Conservation (phyloP, 2,329 filamentous ascomycete genomes). For the Penicillium sp. region DNA sequence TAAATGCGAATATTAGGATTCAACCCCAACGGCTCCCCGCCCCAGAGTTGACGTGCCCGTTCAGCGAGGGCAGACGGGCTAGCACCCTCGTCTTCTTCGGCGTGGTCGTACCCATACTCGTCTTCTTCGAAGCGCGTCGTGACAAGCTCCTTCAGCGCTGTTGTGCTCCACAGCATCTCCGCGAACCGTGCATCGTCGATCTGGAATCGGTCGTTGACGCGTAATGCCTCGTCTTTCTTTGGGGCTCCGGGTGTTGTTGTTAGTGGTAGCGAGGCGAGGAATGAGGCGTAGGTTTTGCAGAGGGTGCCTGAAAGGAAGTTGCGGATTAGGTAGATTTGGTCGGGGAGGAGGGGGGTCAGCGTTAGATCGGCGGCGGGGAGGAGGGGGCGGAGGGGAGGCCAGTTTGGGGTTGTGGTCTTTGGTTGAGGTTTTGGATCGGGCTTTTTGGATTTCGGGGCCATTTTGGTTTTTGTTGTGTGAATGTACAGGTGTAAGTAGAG, state of each 20-base stretch:
- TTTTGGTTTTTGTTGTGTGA: neutral
- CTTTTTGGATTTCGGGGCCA: conserved; percentile 15
- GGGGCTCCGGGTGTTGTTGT: conserved; percentile 69
- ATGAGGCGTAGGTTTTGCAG: conserved; percentile 66
- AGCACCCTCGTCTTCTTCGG: conserved; percentile 7
- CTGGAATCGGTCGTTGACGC: conserved; percentile 85
- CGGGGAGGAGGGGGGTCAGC: conserved; percentile 49
- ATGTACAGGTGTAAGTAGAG: neutral
- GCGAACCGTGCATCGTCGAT: conserved; percentile 68
- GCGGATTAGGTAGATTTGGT: conserved; percentile 64
- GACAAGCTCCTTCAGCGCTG: conserved; percentile 59
- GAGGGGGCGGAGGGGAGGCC: conserved; percentile 63
- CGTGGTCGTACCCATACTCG: conserved; percentile 20
- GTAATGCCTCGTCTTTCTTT: conserved; percentile 68
- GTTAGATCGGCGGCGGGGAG: conserved; percentile 57
- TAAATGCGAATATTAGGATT: conserved; percentile 87
- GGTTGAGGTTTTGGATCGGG: conserved; percentile 10
- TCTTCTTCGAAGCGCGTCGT: conserved; percentile 29
- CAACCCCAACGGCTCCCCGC: conserved; percentile 70
- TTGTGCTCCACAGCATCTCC: conserved; percentile 64
- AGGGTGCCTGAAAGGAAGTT: conserved; percentile 67
- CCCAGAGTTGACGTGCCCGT: conserved; percentile 50
- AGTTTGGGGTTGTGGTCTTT: conserved; percentile 44
- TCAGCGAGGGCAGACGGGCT: conserved; percentile 1
- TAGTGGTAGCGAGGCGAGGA: conserved; percentile 61